Evolutionary conservation across 805 yeast species (phyloP), one percentile per base, ranked within the genome.

Genomic region (Wickerhamiella cacticola): DNA sequence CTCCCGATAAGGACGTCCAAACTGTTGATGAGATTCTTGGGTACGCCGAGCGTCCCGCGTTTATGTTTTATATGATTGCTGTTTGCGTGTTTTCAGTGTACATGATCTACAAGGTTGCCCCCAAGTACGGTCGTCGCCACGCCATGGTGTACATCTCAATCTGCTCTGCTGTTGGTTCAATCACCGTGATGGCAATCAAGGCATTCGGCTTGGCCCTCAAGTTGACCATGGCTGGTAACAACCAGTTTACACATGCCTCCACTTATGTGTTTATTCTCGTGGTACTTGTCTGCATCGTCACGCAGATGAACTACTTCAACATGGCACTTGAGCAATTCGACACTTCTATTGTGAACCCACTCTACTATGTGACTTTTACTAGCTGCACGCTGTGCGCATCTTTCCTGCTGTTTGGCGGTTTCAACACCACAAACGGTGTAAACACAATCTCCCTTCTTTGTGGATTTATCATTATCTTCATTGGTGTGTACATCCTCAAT

Each of bases 221-320:
- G 66, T 73, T 86, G 60, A 84, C 95, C 1, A 69, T 86, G 18
- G 69, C 76, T 34, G 96, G 96, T 6, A 82, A 79, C 65, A 86
- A 87, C 66, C 96, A 86, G 69, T 84, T 86, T 64, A 74, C 85
- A 1, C 92, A 86, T 58, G 68, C 80, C 7, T 80, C 92, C 29
- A 86, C 96, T 0, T 86, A 87, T 59, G 69, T 87, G 49, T 86
- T 86, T 70, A 74, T 84, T 29, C 55, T 74, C 25, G 87, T 84
- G 21, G 95, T 86, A 49, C 82, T 70, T 7, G 73, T 81, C 36
- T 86, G 95, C 65, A 87, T 86, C 55, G 58, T 82, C 57, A 84
- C 94, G 5, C 96, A 86, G 65, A 86, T 86, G 95, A 86, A 84
- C 68, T 86, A 83, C 63, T 84, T 86, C 71, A 86, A 86, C 72